Percentiles rank a stretch among this genome's conserved stretches.
Conservation (phyloP, 2,329 filamentous ascomycete species). For the Aureobasidium sp. region DNA sequence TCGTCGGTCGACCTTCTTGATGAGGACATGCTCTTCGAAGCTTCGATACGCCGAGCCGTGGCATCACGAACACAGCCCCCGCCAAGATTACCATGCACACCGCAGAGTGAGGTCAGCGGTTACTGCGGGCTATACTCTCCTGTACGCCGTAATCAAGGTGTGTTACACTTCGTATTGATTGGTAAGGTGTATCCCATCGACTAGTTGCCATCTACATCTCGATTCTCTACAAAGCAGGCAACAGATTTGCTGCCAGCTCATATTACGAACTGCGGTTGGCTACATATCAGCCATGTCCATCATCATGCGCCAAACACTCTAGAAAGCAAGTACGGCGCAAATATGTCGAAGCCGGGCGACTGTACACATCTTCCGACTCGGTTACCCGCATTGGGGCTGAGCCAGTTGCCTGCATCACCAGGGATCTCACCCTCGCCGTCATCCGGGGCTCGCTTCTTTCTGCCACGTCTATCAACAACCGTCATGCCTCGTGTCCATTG, state of each 20-base stretch:
- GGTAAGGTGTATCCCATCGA: neutral
- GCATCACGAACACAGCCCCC: constrained; percentile 10
- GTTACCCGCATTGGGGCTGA: constrained; percentile 68
- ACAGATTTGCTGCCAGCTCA: neutral
- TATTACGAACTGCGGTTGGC: neutral
- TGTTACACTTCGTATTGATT: neutral
- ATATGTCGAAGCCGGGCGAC: constrained; percentile 58
- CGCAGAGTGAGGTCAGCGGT: constrained; percentile 7
- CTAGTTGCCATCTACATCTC: neutral
- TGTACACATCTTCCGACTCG: constrained; percentile 65
- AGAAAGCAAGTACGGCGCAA: constrained; percentile 24
- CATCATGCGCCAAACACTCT: constrained; percentile 22
- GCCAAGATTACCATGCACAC: neutral
- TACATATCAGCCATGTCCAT: neutral
- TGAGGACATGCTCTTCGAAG: neutral
- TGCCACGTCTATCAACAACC: constrained; percentile 65
- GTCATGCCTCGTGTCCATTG: constrained; percentile 96
- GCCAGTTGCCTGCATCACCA: constrained; percentile 68
- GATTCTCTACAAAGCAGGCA: neutral
- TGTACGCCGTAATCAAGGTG: neutral
- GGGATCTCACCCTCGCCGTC: constrained; percentile 50
- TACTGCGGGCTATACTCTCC: neutral
- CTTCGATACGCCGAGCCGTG: constrained; percentile 4
- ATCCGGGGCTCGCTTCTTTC: constrained; percentile 45
- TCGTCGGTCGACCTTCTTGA: neutral